These are phyloP conservation scores for Viola odorata DNA, from an alignment of 345 rosid genomes.

Conservation along the genomic window DNA sequence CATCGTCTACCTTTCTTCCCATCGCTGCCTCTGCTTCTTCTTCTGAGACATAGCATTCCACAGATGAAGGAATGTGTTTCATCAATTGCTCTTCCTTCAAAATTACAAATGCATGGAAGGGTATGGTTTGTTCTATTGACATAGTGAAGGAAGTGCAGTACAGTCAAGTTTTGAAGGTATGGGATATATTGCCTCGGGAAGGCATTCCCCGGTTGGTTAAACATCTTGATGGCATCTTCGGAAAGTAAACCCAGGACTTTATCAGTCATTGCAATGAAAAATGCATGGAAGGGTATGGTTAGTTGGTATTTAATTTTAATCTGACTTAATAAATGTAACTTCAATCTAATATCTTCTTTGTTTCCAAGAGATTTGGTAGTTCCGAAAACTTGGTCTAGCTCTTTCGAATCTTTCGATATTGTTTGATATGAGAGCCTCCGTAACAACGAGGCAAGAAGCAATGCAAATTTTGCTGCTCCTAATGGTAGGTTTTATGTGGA, in stretches of 20 bases:
- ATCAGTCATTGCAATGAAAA: conserved; percentile 34
- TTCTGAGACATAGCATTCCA: conserved; percentile 8
- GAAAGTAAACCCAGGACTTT: conserved; percentile 27
- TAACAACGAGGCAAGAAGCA: too few species aligned
- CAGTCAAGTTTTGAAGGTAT: conserved; percentile 38
- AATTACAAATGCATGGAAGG: too few species aligned
- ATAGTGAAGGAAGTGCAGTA: conserved; percentile 20
- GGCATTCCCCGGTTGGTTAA: conserved; percentile 29
- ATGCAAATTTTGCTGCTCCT: too few species aligned
- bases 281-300: conserved; percentile 38
- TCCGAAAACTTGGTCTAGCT: conserved; percentile 33
- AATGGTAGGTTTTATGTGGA: too few species aligned
- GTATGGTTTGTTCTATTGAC: conserved; percentile 41
- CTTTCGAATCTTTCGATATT: too few species aligned
- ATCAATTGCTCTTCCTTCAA: conserved; percentile 9
- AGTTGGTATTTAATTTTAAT: background rate
- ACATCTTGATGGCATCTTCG: conserved; percentile 35
- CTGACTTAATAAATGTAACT: too few species aligned
- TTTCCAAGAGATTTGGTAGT: conserved; percentile 38
- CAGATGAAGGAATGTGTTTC: background rate
- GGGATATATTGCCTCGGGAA: conserved; percentile 42
- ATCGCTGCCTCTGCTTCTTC: conserved; percentile 4
- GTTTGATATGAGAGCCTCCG: too few species aligned
- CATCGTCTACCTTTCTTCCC: background rate
- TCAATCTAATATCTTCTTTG: background rate